These are phyloP conservation scores for Podospora appendiculata DNA, from an alignment of 495 filamentous ascomycete genomes.

Conservation along the genomic window DNA sequence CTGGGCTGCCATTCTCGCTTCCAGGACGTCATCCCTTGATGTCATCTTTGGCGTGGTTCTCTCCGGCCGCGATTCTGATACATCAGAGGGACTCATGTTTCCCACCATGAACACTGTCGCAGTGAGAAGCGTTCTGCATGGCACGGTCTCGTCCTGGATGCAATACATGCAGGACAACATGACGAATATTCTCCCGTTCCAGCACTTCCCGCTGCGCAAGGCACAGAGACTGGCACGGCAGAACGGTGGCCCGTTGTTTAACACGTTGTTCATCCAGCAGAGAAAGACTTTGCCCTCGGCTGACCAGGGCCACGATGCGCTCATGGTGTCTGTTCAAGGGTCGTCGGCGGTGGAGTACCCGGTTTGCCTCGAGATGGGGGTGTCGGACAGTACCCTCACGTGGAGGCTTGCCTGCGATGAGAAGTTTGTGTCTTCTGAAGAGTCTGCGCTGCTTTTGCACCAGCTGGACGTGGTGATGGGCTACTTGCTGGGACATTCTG, in stretches of 20 bases:
- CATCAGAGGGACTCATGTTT: constrained; percentile 54
- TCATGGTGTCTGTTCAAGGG: constrained; percentile 50
- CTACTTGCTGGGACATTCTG: constrained; percentile 37
- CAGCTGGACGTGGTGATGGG: constrained; percentile 48
- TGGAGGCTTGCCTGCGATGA: constrained; percentile 67
- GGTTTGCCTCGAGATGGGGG: constrained; percentile 72
- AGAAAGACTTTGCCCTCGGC: background rate
- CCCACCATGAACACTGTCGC: constrained; percentile 75
- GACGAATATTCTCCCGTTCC: constrained; percentile 43
- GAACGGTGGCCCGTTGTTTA: constrained; percentile 40
- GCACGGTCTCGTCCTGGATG: constrained; percentile 51
- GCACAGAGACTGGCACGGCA: constrained; percentile 38
- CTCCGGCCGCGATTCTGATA: constrained; percentile 56
- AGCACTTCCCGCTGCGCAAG: constrained; percentile 60
- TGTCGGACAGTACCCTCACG: constrained; percentile 40
- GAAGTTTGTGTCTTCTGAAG: constrained; percentile 31
- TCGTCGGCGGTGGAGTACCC: constrained; percentile 65
- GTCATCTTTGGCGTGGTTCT: constrained; percentile 65
- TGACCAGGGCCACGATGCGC: background rate
- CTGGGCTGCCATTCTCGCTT: constrained; percentile 56
- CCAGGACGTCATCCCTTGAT: constrained; percentile 47
- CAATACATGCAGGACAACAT: constrained; percentile 56
- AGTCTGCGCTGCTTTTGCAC: constrained; percentile 38
- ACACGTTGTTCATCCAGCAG: constrained; percentile 69
- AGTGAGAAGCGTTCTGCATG: constrained; percentile 56